phyloP scores from a whole-genome alignment of 1,284 basidiomycete species.

The Abortiporus biennis region DNA sequence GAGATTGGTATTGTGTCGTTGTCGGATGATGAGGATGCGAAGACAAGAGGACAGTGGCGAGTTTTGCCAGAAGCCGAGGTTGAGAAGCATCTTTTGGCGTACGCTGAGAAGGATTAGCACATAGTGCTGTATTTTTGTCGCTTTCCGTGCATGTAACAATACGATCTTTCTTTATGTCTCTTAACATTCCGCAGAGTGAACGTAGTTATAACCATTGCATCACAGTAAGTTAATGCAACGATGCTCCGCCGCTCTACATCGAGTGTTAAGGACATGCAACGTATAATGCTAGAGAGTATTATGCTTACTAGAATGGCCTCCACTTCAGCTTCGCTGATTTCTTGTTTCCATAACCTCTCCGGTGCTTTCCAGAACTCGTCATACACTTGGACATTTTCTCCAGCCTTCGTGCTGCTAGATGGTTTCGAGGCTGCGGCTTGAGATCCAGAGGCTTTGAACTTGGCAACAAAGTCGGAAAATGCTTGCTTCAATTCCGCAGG shows the following conservation, averaged over 20 bases:
- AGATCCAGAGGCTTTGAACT: slow-evolving; percentile 36
- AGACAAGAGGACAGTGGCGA: slow-evolving; percentile 74
- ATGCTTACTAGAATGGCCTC: slow-evolving; percentile 71
- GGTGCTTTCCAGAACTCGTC: slow-evolving; percentile 81
- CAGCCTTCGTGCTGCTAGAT: slow-evolving; percentile 15
- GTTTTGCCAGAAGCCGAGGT: slow-evolving; percentile 83
- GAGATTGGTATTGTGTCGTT: slow-evolving; percentile 82
- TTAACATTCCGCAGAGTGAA: too few species aligned
- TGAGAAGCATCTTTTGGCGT: slow-evolving; percentile 80
- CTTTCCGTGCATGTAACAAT: too few species aligned
- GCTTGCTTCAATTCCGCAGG: slow-evolving; percentile 61
- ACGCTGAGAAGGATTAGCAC: slow-evolving; percentile 85
- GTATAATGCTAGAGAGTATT: background rate
- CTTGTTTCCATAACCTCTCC: slow-evolving; percentile 55
- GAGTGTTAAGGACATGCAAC: background rate
- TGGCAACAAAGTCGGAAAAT: slow-evolving; percentile 56
- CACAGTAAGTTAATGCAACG: slow-evolving; percentile 36
- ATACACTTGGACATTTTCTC: slow-evolving; percentile 32
- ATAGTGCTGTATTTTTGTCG: too few species aligned
- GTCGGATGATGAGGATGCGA: slow-evolving; percentile 58
- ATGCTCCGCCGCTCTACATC: slow-evolving; percentile 68
- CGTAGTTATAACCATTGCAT: slow-evolving; percentile 6
- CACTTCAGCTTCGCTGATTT: slow-evolving; percentile 66
- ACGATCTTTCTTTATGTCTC: too few species aligned
- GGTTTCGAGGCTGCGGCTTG: slow-evolving; percentile 5